Conservation (phyloP, 1,139 yeast genomes). For the Suhomyces taliae region DNA sequence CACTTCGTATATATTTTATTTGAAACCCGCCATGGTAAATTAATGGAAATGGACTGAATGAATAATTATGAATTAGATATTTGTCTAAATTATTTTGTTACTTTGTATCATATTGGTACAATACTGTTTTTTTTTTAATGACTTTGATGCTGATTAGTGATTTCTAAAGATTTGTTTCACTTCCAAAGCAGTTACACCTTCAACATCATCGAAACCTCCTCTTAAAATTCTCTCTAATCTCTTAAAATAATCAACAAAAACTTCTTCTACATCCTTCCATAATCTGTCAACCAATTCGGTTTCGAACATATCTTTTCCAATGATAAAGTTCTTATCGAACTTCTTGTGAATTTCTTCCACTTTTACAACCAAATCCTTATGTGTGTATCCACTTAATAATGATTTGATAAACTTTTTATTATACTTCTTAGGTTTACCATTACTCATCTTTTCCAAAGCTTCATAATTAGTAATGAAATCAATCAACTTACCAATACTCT, state of each 20-base stretch:
- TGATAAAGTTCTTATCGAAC: slow-evolving; percentile 58
- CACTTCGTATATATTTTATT: too few species aligned
- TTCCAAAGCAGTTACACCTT: slow-evolving; percentile 36
- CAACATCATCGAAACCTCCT: slow-evolving; percentile 43
- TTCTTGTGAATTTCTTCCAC: slow-evolving; percentile 57
- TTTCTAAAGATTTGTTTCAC: slow-evolving; percentile 27
- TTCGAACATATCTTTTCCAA: slow-evolving; percentile 46
- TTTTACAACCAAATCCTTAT: slow-evolving; percentile 56
- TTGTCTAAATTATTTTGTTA: too few species aligned
- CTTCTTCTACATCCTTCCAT: slow-evolving; percentile 45
- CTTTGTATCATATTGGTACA: too few species aligned
- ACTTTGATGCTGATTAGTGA: slow-evolving; percentile 4
- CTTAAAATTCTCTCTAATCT: slow-evolving; percentile 40
- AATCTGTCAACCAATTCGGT: slow-evolving; percentile 46
- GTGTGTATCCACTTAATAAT: slow-evolving; percentile 54
- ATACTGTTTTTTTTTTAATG: not conserved
- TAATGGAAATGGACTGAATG: too few species aligned
- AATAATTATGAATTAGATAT: too few species aligned
- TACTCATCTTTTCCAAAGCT: slow-evolving; percentile 44
- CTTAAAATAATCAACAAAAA: slow-evolving; percentile 36
- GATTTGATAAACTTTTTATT: slow-evolving; percentile 59
- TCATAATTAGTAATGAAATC: slow-evolving; percentile 69
- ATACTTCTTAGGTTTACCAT: slow-evolving; percentile 61
- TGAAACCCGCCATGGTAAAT: too few species aligned
- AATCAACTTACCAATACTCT: slow-evolving; percentile 58